Base-by-base conservation (phyloP, 2,329 filamentous ascomycete species). In the Penicillium verrucosum region DNA sequence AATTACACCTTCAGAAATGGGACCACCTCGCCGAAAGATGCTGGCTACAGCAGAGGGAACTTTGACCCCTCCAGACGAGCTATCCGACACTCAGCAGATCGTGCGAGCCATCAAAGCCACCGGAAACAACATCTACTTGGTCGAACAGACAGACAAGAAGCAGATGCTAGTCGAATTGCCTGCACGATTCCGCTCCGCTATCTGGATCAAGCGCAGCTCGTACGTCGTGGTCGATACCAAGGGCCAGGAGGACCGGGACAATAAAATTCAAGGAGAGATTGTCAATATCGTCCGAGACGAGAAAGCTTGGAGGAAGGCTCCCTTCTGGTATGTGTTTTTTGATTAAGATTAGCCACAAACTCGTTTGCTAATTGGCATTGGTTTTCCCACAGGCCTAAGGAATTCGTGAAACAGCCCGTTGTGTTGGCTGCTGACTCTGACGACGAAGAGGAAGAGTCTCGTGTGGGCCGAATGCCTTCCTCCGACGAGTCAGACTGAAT, bases 241-340 rank as follows among this genome's bases (percentile, higher is more conserved):
- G 30, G 80, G 83, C 2, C 79, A 87, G 37, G 85, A 86, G 29
- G 85, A 82, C 25, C 78, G 86, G 50, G 87, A 88, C 43, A 91
- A 91, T 67, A 92, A 91, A 73, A 83, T 96, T 12, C 82, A 84
- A 51, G 94, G 93, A 14, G 90, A 96, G 74, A 97, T 99, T 67
- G 82, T 96, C 64, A 97, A 97, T 69, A 85, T 97, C 36, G 92
- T 97, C 37, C 82, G 90, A 37, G 91, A 97, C 68, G 92, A 97
- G 78, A 95, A 90, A 76, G 81, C 82, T 42, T 99, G 94, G 94
- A 85, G 92, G 68, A 96, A 96, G 77, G 86, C 89, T 78, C 68
- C 80, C 10, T 99, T 93, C 72, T 97, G 94, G 94, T 93, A 68
- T 52, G 79, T 73, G 14, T 29, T 49, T 34, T 34, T 23, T 27